Base-by-base conservation (phyloP, 2,329 filamentous ascomycete species). In the Neofusicoccum ribis region DNA sequence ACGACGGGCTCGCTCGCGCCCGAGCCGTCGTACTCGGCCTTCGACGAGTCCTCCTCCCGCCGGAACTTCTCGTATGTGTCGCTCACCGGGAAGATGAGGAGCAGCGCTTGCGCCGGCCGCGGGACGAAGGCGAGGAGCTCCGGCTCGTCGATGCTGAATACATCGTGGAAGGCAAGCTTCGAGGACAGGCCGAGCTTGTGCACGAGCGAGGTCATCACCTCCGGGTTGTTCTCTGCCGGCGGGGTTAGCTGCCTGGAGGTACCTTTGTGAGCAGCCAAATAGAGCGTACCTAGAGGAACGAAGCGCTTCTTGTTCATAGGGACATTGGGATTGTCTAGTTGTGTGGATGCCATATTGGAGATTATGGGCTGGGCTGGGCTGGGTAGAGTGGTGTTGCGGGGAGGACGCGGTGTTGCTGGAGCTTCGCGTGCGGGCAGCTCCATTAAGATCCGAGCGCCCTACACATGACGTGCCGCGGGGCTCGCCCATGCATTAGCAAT, bases 1-100 rank as follows among this genome's bases (percentile, higher is more conserved):
- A 87, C 74, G 4, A 86, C 80, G 0, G 84, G 83, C 65, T 87
- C 84, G 1, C 76, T 68, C 0, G 77, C 72, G 23, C 85, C 85
- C 20, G 70, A 79, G 9, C 79, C 80, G 3, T 77, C 69, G 68
- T 87, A 87, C 8, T 77, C 72, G 2, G 70, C 64, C 51, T 77
- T 79, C 34, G 74, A 72, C 3, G 74, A 74, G 66, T 80, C 77
- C 69, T 84, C 78, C 12, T 71, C 68, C n/a, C 72, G 74, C 47
- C 83, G 82, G 14, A 77, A 73, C 54, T 73, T 70, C 66, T 77
- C 67, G 68, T 78, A 83, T 59, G 81, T 67, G 15, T 69, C 64
- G n/a, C 74, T 76, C 7, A 76, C 64, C 1, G 84, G 83, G 17
- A 81, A 81, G 69, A 85, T 85, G 71, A 86, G 80, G 59, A 87